Conservation (phyloP, 2,329 filamentous ascomycete species). For the Diaporthe eres region DNA sequence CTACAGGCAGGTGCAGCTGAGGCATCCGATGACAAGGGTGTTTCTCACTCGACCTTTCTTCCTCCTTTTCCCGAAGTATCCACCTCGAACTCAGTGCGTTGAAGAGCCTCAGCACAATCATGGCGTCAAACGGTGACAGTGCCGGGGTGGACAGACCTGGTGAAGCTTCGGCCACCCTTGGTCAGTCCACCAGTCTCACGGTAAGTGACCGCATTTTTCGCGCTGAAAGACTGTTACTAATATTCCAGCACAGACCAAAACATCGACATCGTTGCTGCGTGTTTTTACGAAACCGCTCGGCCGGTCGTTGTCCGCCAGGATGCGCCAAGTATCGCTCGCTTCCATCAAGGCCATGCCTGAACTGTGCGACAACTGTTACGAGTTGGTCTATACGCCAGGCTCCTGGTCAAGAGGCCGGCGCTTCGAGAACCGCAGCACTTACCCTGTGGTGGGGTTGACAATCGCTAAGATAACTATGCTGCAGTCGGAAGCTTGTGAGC, state of each 20-base stretch:
- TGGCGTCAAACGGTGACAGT: background rate
- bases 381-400: background rate
- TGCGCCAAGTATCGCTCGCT: background rate
- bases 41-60: background rate
- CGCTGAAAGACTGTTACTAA: background rate
- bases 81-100: background rate
- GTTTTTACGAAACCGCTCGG: background rate
- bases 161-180: background rate
- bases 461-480: background rate
- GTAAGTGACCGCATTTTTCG: background rate
- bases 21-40: background rate
- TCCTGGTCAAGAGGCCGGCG: conserved; percentile 10
- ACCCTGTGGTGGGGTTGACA: background rate
- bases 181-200: background rate
- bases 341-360: background rate
- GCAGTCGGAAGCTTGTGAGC: background rate
- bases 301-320: background rate
- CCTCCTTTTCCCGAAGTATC: background rate
- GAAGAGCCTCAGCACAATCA: too few species aligned
- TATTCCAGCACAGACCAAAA: background rate
- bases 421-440: background rate
- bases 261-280: background rate
- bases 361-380: background rate
- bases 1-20: background rate
- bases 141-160: background rate